Conservation (phyloP, 2,329 filamentous ascomycete species). For the Aureobasidium sp. region DNA sequence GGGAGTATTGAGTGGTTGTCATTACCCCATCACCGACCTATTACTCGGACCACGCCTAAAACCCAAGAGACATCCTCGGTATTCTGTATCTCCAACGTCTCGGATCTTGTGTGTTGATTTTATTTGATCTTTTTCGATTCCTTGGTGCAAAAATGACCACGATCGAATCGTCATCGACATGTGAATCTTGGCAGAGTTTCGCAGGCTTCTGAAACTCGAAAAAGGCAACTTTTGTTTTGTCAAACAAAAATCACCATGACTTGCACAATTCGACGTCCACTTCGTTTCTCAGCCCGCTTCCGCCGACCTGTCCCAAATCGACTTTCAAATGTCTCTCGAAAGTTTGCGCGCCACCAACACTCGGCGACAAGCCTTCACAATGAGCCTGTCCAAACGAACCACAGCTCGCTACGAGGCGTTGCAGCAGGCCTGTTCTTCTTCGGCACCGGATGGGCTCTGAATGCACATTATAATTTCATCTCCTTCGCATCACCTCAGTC, state of each 20-base stretch:
- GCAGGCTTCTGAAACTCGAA: neutral
- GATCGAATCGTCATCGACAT: constrained; percentile 10
- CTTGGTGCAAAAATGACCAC: neutral
- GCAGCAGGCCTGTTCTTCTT: constrained; percentile 3
- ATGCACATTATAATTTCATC: neutral
- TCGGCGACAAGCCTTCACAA: neutral
- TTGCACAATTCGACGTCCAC: neutral
- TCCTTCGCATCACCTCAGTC: neutral
- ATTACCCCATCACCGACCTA: too few species aligned
- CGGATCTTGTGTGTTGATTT: too few species aligned
- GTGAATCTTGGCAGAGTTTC: constrained; percentile 7
- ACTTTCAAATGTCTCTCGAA: neutral
- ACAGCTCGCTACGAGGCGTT: constrained; percentile 6
- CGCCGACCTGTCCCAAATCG: neutral
- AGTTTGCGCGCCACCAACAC: neutral
- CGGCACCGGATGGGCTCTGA: constrained; percentile 3
- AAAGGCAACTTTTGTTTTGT: neutral
- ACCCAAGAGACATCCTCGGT: too few species aligned
- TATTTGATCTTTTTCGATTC: too few species aligned
- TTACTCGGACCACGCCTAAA: too few species aligned
- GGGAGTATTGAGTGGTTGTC: too few species aligned
- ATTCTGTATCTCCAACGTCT: too few species aligned
- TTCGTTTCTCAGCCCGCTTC: neutral
- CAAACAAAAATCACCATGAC: neutral
- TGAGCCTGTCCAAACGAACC: neutral